Conservation (phyloP, 1,284 basidiomycete genomes). For the Meira nashicola region DNA sequence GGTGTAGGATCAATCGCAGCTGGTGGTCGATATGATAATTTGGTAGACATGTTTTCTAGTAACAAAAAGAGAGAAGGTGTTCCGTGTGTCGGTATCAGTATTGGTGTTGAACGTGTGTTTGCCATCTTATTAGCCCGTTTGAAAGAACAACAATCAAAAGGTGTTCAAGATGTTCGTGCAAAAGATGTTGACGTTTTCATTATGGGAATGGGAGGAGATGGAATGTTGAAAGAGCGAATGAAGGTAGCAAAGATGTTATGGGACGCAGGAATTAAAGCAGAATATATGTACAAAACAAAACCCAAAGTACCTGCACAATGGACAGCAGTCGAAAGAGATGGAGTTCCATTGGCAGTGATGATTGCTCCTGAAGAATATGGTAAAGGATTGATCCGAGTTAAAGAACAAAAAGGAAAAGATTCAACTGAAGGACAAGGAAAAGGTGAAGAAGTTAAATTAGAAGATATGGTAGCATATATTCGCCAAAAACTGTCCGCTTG, state of each 20-base stretch:
- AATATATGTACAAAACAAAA: constrained; percentile 89
- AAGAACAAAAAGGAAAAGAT: constrained; percentile 78
- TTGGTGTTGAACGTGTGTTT: constrained; percentile 94
- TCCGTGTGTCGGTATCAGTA: constrained; percentile 88
- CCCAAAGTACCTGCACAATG: constrained; percentile 69
- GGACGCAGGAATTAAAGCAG: constrained; percentile 81
- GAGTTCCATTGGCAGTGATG: constrained; percentile 84
- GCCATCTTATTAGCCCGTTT: constrained; percentile 83
- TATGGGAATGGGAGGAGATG: constrained; percentile 79
- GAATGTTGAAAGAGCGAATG: constrained; percentile 80
- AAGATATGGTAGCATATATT: constrained; percentile 67
- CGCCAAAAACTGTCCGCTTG: constrained; percentile 39
- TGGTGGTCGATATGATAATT: constrained; percentile 91
- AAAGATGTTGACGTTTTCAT: constrained; percentile 95
- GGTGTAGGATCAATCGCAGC: constrained; percentile 97
- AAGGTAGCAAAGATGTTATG: constrained; percentile 75
- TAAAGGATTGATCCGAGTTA: constrained; percentile 68
- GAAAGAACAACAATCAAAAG: constrained; percentile 62
- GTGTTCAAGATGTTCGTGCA: constrained; percentile 60
- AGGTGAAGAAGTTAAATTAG: constrained; percentile 58
- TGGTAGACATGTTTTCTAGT: constrained; percentile 88
- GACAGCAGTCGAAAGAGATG: constrained; percentile 82
- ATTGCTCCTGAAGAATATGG: constrained; percentile 81
- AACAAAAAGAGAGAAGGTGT: constrained; percentile 67
- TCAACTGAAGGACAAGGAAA: constrained; percentile 60